Conservation (phyloP, 139 green algal genomes). For the Eudorina sp. region DNA sequence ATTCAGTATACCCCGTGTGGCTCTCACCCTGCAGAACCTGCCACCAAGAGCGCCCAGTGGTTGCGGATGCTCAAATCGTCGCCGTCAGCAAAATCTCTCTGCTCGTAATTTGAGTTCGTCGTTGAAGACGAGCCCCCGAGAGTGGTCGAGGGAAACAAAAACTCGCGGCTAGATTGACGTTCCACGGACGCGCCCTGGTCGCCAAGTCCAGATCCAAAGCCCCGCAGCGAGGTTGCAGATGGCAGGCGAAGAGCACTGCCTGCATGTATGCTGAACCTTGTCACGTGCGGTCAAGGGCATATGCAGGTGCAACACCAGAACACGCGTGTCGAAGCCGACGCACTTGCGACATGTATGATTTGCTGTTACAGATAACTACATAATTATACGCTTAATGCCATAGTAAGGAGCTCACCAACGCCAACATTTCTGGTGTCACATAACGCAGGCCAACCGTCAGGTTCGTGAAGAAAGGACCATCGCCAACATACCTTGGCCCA, state of each 20-base stretch:
- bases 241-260: not conserved
- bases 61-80: constrained; percentile 56
- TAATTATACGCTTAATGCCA: not conserved
- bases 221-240: not conserved
- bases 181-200: too few species aligned
- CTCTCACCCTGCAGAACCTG: constrained; percentile 83
- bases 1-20: too few species aligned
- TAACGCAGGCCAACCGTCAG: not conserved
- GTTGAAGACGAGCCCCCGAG: too few species aligned
- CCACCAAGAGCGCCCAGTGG: constrained; percentile 94
- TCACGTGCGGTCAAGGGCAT: not conserved
- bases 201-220: not conserved
- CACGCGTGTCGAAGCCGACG: too few species aligned
- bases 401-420: not conserved
- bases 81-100: constrained; percentile 56
- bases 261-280: too few species aligned
- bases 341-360: not conserved
- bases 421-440: not conserved
- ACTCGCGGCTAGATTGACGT: too few species aligned
- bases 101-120: not conserved
- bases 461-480: too few species aligned
- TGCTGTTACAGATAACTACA: not conserved
- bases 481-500: too few species aligned
- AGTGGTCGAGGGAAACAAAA: too few species aligned
- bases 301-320: not conserved